Evolutionary conservation across 1,284 basidiomycete species (phyloP).

Genomic region (Paramarasmius palmivorus): DNA sequence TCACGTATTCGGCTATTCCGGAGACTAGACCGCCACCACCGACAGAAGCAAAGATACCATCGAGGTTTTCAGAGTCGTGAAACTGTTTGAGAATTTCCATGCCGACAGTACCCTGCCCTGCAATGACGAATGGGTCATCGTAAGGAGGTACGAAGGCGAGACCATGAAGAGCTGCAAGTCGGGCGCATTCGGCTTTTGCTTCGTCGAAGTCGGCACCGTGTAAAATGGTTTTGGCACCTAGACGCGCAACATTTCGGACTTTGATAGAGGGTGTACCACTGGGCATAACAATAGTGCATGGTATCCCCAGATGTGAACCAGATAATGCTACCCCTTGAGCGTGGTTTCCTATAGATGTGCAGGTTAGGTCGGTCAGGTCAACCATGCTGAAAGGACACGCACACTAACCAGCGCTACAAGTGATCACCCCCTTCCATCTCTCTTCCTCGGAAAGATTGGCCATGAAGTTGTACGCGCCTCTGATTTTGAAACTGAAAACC

Average conservation of each 20-base stretch:
- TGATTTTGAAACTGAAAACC: conserved; percentile 98
- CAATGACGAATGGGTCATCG: conserved; percentile 96
- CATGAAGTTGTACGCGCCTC: conserved; percentile 99
- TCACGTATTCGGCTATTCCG: conserved; percentile 92
- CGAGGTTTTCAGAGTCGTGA: conserved; percentile 72
- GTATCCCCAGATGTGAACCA: conserved; percentile 82
- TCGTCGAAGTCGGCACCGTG: conserved; percentile 95
- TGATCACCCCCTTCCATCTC: conserved; percentile 96
- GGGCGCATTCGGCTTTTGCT: conserved; percentile 92
- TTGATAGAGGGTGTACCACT: conserved; percentile 95
- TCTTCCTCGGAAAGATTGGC: conserved; percentile 86
- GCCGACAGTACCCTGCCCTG: conserved; percentile 95
- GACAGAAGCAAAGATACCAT: conserved; percentile 88
- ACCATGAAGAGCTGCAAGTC: conserved; percentile 76
- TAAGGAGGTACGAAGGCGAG: conserved; percentile 96
- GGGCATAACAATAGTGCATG: conserved; percentile 99
- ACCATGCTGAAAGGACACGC: conserved; percentile 35
- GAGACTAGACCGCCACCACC: conserved; percentile 93
- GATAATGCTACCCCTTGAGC: conserved; percentile 98
- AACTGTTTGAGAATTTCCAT: conserved; percentile 93
- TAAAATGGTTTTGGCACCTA: conserved; percentile 94
- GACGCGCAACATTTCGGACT: conserved; percentile 87
- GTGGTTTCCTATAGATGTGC: conserved; percentile 78
- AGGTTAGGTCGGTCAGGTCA: conserved; percentile 4
- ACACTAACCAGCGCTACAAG: conserved; percentile 94